Evolutionary conservation across 2,329 filamentous ascomycete genomes (phyloP), one percentile per base, ranked within the genome.

Genomic region (Fusarium sp.): DNA sequence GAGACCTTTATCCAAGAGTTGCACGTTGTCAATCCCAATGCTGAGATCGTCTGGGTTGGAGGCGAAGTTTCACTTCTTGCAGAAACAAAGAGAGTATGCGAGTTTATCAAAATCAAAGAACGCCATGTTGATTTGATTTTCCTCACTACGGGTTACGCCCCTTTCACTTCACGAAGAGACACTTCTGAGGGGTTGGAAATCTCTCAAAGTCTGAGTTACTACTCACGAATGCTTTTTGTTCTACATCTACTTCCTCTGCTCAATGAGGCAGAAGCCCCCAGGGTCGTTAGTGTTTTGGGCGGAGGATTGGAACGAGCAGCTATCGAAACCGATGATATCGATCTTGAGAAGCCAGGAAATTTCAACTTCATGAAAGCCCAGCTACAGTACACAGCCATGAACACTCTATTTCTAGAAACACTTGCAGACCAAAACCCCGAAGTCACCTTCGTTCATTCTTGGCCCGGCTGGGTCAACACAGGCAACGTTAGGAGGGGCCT

Each of bases 61-160:
- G 81, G 75, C 37, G 79, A 84, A 64, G 64, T 83, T 20, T 76
- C 82, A n/a, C 79, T 84, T 3, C 78, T 84, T 1, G 73, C 78
- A 0, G 82, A 84, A 7, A 72, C 74, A 9, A 78, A 76, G 60
- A 73, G 79, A 9, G 54, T 82, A 1, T 82, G 80, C 72, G 71
- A 77, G 4, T 23, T 65, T 6, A 80, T 83, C 73, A 78, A 77
- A 57, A 65, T 17, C 8, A 76, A 74, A 17, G 82, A 84, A 65
- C 62, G 73, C 1, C 58, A 50, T 7, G 35, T 84, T 58, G 82
- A 84, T 71, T 56, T 85, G 20, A 57, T 84, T 2, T 84, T 84
- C 64, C 71, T 84, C 1, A 79, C 77, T 2, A 70, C 81, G 0
- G 82, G 83, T 3, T 85, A 82, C 62, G 77, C 78, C 4, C 80